Conservation (phyloP, 2,329 filamentous ascomycete genomes). For the Teratosphaeria gauchensis region DNA sequence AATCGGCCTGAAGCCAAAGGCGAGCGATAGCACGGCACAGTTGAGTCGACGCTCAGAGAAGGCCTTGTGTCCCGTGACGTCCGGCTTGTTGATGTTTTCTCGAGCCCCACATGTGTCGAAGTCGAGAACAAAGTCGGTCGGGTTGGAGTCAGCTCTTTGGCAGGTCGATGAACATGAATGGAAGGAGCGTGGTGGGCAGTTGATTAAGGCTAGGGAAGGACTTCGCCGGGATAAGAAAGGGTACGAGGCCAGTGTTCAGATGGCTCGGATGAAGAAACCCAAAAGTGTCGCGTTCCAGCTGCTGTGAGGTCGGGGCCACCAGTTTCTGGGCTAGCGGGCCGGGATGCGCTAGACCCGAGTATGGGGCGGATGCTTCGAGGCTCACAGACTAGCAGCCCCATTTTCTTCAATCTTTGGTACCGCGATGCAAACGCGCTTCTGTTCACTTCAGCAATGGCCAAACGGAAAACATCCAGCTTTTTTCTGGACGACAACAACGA, state of each 20-base stretch:
- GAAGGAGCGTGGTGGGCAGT: neutral
- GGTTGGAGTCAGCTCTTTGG: neutral
- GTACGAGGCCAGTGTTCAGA: neutral
- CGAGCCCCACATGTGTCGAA: neutral
- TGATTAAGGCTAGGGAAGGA: neutral
- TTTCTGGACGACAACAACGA: neutral
- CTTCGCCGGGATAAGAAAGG: neutral
- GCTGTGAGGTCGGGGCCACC: neutral
- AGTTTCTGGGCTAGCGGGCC: no score
- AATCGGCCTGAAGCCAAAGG: neutral
- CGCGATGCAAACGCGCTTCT: neutral
- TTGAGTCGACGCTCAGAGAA: neutral
- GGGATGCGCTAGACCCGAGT: neutral
- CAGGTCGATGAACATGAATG: neutral
- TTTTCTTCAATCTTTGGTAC: neutral
- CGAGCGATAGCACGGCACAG: neutral
- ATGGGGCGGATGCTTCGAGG: neutral
- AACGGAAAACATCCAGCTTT: neutral
- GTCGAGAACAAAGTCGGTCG: neutral
- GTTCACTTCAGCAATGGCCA: neutral
- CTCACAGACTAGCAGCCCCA: neutral
- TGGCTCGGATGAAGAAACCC: neutral
- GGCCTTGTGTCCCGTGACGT: neutral
- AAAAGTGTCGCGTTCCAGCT: neutral
- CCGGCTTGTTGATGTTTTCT: neutral